Base-by-base conservation (phyloP, 2,329 filamentous ascomycete species). In the Zymoseptoria tritici region DNA sequence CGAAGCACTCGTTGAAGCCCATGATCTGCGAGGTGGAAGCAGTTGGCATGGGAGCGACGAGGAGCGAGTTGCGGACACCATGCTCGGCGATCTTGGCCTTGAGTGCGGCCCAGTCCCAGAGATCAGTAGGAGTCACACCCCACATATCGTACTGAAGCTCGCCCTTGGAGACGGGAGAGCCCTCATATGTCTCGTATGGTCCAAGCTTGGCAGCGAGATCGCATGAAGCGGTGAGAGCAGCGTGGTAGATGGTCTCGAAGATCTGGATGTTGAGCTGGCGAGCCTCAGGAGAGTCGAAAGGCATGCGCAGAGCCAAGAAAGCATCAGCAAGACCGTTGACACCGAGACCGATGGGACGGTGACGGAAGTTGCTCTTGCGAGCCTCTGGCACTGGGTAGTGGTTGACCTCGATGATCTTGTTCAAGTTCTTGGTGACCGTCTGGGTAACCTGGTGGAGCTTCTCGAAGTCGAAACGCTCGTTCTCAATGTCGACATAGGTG, bases 231-330 rank as follows among this genome's bases (percentile, higher is more conserved):
- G 92, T 96, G 64, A 97, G 80, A 59, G 91, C 90, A 74, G 88
- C 94, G 75, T 99, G 94, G 80, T 99, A 99, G 77, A 99, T 97
- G 64, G 94, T 99, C 83, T 99, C 94, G 67, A 99, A 99, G 76
- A 99, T 97, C 77, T 99, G 91, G 72, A 89, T 92, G 83, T 99
- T 99, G 72, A 99, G 85, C 75, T 94, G 84, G 68, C 88, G 90
- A 64, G 94, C 94, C 79, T 97, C 91, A 4, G 91, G 86, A 16
- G 94, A 99, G 77, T 99, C 94, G 72, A 99, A 99, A 31, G 94
- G 93, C 81, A 97, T 84, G 72, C 94, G 92, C 57, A 99, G 86
- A 66, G 94, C 93, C 70, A 99, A 84, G 88, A 99, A 99, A 59
- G 92, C 91, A 81, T 99, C 94, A 26, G 94, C 94, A 73, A 99